phyloP scores from a whole-genome alignment of 495 filamentous ascomycete genomes.

The Lophiostoma macrostomum region DNA sequence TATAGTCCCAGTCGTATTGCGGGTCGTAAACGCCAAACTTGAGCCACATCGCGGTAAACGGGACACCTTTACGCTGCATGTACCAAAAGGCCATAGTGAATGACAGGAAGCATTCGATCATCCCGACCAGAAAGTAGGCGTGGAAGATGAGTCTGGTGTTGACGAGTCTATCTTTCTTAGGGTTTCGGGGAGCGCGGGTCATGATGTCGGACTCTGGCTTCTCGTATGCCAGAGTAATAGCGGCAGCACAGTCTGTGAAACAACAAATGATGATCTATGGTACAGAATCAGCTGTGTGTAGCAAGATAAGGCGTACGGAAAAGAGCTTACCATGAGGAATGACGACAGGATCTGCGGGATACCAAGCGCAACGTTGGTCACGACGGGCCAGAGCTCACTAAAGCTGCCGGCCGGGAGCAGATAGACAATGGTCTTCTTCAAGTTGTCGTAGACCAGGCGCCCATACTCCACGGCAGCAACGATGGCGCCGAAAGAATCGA shows the following conservation, averaged over 20 bases:
- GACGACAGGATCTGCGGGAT: constrained; percentile 64
- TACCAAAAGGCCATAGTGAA: constrained; percentile 70
- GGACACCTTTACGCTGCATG: constrained; percentile 55
- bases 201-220: constrained; percentile 68
- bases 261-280: constrained; percentile 48
- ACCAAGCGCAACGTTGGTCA: constrained; percentile 65
- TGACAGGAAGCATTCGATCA: constrained; percentile 56
- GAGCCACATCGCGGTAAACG: constrained; percentile 58
- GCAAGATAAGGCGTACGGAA: background rate
- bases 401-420: constrained; percentile 63
- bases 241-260: constrained; percentile 65
- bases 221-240: constrained; percentile 68
- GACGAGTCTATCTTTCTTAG: constrained; percentile 61
- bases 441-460: constrained; percentile 55
- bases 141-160: constrained; percentile 62
- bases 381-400: constrained; percentile 67
- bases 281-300: background rate
- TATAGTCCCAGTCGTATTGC: constrained; percentile 31
- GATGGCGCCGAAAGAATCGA: constrained; percentile 65
- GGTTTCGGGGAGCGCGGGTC: constrained; percentile 55
- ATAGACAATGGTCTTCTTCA: constrained; percentile 57
- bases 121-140: constrained; percentile 61
- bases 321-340: constrained; percentile 56
- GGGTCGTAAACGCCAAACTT: constrained; percentile 48
- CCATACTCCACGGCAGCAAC: constrained; percentile 64